These are phyloP conservation scores for Cerrena zonata DNA, from an alignment of 1,284 basidiomycete genomes.

Conservation along the genomic window DNA sequence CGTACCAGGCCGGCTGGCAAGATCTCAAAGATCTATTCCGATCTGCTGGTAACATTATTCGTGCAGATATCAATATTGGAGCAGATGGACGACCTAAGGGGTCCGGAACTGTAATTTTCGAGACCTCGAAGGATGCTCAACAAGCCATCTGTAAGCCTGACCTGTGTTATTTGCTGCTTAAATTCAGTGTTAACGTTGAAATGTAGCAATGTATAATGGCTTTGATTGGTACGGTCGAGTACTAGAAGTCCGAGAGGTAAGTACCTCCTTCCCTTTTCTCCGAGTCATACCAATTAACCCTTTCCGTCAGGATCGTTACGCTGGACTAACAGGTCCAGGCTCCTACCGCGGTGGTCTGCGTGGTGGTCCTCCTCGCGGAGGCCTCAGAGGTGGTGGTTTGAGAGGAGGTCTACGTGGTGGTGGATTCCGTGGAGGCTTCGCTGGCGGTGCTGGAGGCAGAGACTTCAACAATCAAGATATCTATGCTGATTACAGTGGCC, in stretches of 20 bases:
- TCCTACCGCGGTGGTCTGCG: constrained; percentile 58
- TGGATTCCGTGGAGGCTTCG: constrained; percentile 50
- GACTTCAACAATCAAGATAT: constrained; percentile 75
- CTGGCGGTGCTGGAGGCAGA: constrained; percentile 50
- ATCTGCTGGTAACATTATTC: constrained; percentile 86
- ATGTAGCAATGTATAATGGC: constrained; percentile 85
- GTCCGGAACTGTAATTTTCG: constrained; percentile 91
- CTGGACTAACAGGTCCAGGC: constrained; percentile 66
- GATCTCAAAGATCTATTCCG: constrained; percentile 97
- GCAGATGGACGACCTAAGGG: constrained; percentile 91
- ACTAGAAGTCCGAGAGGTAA: constrained; percentile 87
- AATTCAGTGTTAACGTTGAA: neutral
- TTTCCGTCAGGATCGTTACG: constrained; percentile 79
- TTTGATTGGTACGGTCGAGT: constrained; percentile 91
- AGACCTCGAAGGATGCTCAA: constrained; percentile 83
- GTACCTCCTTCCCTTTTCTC: constrained; percentile 14
- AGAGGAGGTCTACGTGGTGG: constrained; percentile 51
- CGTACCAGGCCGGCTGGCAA: constrained; percentile 95
- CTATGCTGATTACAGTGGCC: constrained; percentile 78
- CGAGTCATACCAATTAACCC: constrained; percentile 7
- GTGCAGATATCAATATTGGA: constrained; percentile 90
- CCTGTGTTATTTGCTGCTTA: neutral
- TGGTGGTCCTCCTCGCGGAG: constrained; percentile 47
- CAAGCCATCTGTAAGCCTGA: constrained; percentile 76
- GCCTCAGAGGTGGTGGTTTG: constrained; percentile 33